Evolutionary conservation across 495 filamentous ascomycete species (phyloP).

Genomic region (Cudoniella acicularis): DNA sequence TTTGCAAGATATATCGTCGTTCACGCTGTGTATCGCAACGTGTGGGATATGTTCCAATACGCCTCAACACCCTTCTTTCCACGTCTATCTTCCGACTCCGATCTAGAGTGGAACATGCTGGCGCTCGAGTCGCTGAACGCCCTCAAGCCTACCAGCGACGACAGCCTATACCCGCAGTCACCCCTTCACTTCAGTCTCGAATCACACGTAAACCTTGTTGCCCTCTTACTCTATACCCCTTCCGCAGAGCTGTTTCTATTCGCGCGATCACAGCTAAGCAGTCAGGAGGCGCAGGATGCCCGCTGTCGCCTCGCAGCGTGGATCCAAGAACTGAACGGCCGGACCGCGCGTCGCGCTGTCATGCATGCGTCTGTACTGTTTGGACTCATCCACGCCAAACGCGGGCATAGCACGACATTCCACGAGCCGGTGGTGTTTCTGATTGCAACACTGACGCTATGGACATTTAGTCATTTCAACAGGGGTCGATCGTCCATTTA

Average conservation of each 20-base stretch:
- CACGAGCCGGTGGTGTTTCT: neutral
- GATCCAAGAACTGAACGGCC: neutral
- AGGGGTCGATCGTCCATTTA: neutral
- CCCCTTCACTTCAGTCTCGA: neutral
- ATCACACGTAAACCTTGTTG: neutral
- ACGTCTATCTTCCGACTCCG: neutral
- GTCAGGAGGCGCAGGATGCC: neutral
- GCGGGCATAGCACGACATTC: neutral
- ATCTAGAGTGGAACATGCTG: neutral
- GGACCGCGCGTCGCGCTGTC: neutral
- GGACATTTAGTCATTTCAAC: neutral
- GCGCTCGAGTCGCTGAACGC: neutral
- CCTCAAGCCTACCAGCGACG: neutral
- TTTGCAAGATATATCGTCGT: neutral
- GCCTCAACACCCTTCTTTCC: neutral
- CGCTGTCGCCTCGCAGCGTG: neutral
- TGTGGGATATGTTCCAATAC: neutral
- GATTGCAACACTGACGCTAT: neutral
- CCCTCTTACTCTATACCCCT: neutral
- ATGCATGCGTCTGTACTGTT: neutral
- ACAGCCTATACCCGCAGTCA: neutral
- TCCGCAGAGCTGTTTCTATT: neutral
- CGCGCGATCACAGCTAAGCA: neutral
- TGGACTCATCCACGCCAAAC: neutral
- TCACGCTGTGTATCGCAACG: neutral